These are phyloP conservation scores for Scedosporium aurantiacum DNA, from an alignment of 2,329 filamentous ascomycete species.

Conservation along the genomic window DNA sequence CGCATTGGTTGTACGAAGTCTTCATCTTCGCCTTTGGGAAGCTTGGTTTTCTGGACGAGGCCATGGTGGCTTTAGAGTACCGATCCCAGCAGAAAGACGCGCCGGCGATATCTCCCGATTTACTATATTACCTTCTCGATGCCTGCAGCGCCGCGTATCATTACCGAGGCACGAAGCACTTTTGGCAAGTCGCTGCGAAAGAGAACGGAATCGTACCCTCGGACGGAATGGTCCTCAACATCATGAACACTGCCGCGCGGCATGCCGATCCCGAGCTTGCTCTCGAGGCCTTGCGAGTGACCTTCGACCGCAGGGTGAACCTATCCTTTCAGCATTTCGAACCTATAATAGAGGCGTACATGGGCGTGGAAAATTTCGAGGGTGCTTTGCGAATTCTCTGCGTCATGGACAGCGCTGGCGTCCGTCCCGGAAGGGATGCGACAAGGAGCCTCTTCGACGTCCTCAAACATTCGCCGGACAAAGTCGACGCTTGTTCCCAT, in stretches of 20 bases:
- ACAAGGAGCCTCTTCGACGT: conserved; percentile 52
- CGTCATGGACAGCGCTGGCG: conserved; percentile 58
- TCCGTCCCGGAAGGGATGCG: conserved; percentile 44
- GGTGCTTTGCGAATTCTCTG: conserved; percentile 59
- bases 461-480: conserved; percentile 34
- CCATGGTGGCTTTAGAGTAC: conserved; percentile 54
- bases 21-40: conserved; percentile 65
- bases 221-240: conserved; percentile 53
- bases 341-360: conserved; percentile 62
- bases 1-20: conserved; percentile 68
- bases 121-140: conserved; percentile 68
- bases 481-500: conserved; percentile 40
- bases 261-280: conserved; percentile 58
- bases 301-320: conserved; percentile 46
- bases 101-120: conserved; percentile 25
- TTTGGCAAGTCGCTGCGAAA: conserved; percentile 59
- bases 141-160: conserved; percentile 54
- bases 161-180: conserved; percentile 51
- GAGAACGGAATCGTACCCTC: conserved; percentile 25
- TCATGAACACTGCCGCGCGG: conserved; percentile 61
- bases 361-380: conserved; percentile 44
- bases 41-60: conserved; percentile 65
- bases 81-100: conserved; percentile 27
- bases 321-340: conserved; percentile 67
- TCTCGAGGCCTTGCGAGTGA: conserved; percentile 56